phyloP scores from a whole-genome alignment of 805 yeast genomes.

The Schwanniomyces pseudopolymorphus region DNA sequence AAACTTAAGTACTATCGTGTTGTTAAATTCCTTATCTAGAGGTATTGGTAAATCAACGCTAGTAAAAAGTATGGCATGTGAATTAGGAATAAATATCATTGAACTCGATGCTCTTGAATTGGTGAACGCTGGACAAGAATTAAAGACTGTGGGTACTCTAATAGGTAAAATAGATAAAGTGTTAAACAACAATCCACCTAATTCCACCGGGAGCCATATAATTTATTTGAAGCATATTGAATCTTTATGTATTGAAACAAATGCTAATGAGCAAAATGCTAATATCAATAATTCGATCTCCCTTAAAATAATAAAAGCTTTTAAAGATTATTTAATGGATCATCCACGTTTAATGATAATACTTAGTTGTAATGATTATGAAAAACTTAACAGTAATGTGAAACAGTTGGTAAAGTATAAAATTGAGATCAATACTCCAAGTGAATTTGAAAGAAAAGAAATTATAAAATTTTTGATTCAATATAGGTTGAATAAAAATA shows the following conservation, averaged over 20 bases:
- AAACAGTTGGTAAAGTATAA: conserved; percentile 76
- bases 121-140: conserved; percentile 66
- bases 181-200: conserved; percentile 26
- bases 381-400: conserved; percentile 61
- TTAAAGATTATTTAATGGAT: conserved; percentile 52
- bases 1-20: conserved; percentile 56
- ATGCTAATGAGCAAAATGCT: conserved; percentile 52
- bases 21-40: conserved; percentile 67
- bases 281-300: conserved; percentile 42
- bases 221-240: conserved; percentile 74
- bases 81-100: conserved; percentile 64
- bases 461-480: conserved; percentile 56
- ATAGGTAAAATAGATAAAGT: conserved; percentile 73
- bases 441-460: conserved; percentile 66
- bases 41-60: conserved; percentile 78
- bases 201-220: conserved; percentile 28
- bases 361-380: conserved; percentile 71
- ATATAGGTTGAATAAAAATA: conserved; percentile 5
- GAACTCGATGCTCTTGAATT: conserved; percentile 71
- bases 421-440: conserved; percentile 72
- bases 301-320: conserved; percentile 54
- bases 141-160: conserved; percentile 75
- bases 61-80: conserved; percentile 52
- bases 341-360: conserved; percentile 46
- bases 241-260: conserved; percentile 63